Percentiles rank a stretch among this genome's conserved stretches.
Evolutionary conservation across 768 basidiomycete species (phyloP).

Genomic region (Pleurotus pulmonarius): DNA sequence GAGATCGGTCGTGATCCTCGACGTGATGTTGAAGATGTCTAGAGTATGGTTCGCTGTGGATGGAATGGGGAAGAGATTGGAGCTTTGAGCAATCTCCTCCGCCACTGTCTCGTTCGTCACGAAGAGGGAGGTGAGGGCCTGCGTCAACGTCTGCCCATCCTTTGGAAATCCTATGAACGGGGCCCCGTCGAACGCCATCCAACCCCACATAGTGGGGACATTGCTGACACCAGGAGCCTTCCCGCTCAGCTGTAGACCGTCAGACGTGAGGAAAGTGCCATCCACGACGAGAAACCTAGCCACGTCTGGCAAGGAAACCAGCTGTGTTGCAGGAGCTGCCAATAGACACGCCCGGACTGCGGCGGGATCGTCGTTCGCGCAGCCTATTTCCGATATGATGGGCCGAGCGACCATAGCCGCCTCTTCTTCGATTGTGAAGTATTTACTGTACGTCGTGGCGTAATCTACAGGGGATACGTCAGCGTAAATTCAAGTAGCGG

Average conservation of each 20-base stretch:
- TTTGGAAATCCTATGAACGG: conserved; percentile 34
- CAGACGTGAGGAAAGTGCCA: conserved; percentile 38
- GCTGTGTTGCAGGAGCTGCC: conserved; percentile 24
- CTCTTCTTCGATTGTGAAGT: conserved; percentile 41
- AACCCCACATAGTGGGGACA: conserved; percentile 45
- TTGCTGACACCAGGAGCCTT: conserved; percentile 31
- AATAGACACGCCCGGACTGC: conserved; percentile 36
- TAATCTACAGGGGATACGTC: conserved; percentile 17
- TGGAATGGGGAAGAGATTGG: conserved; percentile 36
- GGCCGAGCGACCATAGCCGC: conserved; percentile 26
- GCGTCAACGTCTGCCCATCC: background rate
- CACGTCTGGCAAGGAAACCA: conserved; percentile 33
- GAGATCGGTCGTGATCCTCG: conserved; percentile 38
- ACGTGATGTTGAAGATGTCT: conserved; percentile 44
- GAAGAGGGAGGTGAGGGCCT: background rate
- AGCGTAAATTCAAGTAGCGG: background rate
- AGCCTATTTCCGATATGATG: conserved; percentile 36
- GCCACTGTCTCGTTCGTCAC: conserved; percentile 2
- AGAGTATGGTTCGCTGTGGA: conserved; percentile 28
- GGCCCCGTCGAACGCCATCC: conserved; percentile 48
- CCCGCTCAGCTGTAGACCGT: conserved; percentile 35
- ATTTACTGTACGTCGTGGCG: conserved; percentile 45
- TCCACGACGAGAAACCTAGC: conserved; percentile 42
- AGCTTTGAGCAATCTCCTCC: conserved; percentile 3
- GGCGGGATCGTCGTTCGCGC: conserved; percentile 21